These are phyloP conservation scores for Heliocybe sulcata DNA, from an alignment of 1,284 basidiomycete species.

Conservation along the genomic window DNA sequence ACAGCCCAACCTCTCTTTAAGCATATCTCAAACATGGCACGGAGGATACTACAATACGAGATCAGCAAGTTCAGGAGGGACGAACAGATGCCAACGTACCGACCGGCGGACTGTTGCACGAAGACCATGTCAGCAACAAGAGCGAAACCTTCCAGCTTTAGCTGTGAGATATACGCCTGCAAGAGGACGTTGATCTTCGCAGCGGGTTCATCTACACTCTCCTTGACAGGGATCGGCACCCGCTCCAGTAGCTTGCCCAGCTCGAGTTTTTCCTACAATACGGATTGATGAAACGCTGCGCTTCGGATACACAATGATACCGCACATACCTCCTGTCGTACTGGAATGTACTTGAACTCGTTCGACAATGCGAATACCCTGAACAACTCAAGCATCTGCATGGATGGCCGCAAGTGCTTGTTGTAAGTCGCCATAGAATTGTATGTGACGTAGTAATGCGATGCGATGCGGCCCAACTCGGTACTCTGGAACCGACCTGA, in stretches of 20 bases:
- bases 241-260: slow-evolving; percentile 90
- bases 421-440: slow-evolving; percentile 97
- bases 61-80: slow-evolving; percentile 1
- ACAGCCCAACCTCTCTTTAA: slow-evolving; percentile 97
- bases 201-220: slow-evolving; percentile 91
- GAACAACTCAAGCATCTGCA: slow-evolving; percentile 90
- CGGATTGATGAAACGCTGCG: slow-evolving; percentile 2
- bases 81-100: slow-evolving; percentile 30
- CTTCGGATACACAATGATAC: slow-evolving; percentile 41
- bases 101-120: slow-evolving; percentile 86
- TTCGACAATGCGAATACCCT: slow-evolving; percentile 95
- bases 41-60: slow-evolving; percentile 69
- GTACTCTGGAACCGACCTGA: slow-evolving; percentile 88
- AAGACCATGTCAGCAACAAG: slow-evolving; percentile 99
- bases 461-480: slow-evolving; percentile 92
- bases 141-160: slow-evolving; percentile 90
- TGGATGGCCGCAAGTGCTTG: slow-evolving; percentile 85
- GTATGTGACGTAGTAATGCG: slow-evolving; percentile 95
- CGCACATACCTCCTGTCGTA: slow-evolving; percentile 32
- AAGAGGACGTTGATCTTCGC: slow-evolving; percentile 97
- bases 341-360: slow-evolving; percentile 95
- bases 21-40: slow-evolving; percentile 98
- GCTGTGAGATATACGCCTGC: slow-evolving; percentile 92
- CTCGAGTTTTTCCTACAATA: slow-evolving; percentile 85
- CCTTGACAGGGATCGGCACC: slow-evolving; percentile 97